These are phyloP conservation scores for Aspergillus piperis DNA, from an alignment of 2,329 filamentous ascomycete genomes.

Conservation along the genomic window DNA sequence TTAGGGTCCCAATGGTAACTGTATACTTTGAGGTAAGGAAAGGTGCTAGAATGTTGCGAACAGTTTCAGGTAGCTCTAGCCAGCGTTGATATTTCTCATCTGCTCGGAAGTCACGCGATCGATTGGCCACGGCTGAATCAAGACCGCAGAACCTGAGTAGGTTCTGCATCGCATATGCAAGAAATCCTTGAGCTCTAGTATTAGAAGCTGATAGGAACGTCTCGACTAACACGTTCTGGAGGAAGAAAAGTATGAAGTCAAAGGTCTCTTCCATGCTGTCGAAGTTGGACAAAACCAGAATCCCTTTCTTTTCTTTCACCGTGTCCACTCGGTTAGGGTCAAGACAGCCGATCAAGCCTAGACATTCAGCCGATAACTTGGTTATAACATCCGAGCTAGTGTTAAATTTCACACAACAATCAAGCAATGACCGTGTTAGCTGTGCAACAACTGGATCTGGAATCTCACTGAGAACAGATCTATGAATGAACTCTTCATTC, in stretches of 20 bases:
- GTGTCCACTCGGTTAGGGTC: constrained; percentile 88
- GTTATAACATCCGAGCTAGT: constrained; percentile 67
- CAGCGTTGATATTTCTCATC: constrained; percentile 71
- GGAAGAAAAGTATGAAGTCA: constrained; percentile 80
- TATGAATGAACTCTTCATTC: constrained; percentile 77
- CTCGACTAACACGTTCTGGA: constrained; percentile 86
- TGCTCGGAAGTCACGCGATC: constrained; percentile 56
- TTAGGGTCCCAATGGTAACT: constrained; percentile 62
- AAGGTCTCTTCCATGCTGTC: constrained; percentile 73
- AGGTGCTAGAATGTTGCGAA: constrained; percentile 80
- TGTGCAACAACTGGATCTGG: constrained; percentile 72
- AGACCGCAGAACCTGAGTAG: constrained; percentile 78
- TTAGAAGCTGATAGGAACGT: constrained; percentile 90
- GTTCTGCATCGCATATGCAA: constrained; percentile 94
- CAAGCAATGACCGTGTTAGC: constrained; percentile 76
- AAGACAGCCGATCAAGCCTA: constrained; percentile 87
- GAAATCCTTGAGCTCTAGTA: constrained; percentile 81
- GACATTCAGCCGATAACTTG: constrained; percentile 73
- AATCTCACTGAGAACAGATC: constrained; percentile 78
- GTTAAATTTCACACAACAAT: constrained; percentile 81
- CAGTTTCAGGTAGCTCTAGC: constrained; percentile 72
- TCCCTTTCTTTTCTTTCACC: constrained; percentile 74
- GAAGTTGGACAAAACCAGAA: constrained; percentile 87
- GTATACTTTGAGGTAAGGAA: constrained; percentile 84
- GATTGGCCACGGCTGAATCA: constrained; percentile 55